Evolutionary conservation across 2,329 filamentous ascomycete species (phyloP), one percentile per base, ranked within the genome.

Genomic region (Cadophora sp.): DNA sequence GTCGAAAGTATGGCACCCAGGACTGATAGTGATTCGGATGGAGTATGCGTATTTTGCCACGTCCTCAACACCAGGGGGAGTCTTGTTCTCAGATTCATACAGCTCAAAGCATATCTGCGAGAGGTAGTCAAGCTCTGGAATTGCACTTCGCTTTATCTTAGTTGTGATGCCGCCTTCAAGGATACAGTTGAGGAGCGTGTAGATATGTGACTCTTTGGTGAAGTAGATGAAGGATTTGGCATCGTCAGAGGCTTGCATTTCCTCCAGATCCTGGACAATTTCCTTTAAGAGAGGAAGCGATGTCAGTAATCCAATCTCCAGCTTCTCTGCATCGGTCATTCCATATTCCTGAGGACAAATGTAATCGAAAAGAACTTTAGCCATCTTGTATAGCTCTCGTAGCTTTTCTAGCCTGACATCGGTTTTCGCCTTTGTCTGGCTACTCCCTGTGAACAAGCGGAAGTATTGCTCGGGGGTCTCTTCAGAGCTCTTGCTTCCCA

Each of bases 221-320:
- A 99, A 99, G 82, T 99, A 99, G 80, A 98, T 93, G 83, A 98
- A 98, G 1, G 91, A 95, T 78, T 97, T 97, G 53, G 94, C 94
- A 72, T 96, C 92, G 62, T 95, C 91, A 0, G 93, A 96, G 3
- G 96, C 95, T 80, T 99, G 96, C 79, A 98, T 93, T 80, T 98
- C 94, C 81, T 99, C 96, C 1, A 99, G 85, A 75, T 99, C 95
- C 76, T 94, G 91, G 7, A 99, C 96, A 74, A 99, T 97, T 80
- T 99, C 96, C 78, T 77, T 96, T 55, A 99, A 87, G 18, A 99
- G 84, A 2, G 96, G 96, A 56, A 99, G 83, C 14, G 94, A 97
- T 0, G 96, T 99, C 72, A 99, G 82, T 1, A 99, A 86, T 1
- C 96, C 96, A 78, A 99, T 99, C 78, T 99, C 96, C n/a, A 99